A percentile compares a stretch with the other conserved stretches of the same genome.
phyloP scores from a whole-genome alignment of 2,329 filamentous ascomycete genomes.

The Gnomoniopsis smithogilvyi region DNA sequence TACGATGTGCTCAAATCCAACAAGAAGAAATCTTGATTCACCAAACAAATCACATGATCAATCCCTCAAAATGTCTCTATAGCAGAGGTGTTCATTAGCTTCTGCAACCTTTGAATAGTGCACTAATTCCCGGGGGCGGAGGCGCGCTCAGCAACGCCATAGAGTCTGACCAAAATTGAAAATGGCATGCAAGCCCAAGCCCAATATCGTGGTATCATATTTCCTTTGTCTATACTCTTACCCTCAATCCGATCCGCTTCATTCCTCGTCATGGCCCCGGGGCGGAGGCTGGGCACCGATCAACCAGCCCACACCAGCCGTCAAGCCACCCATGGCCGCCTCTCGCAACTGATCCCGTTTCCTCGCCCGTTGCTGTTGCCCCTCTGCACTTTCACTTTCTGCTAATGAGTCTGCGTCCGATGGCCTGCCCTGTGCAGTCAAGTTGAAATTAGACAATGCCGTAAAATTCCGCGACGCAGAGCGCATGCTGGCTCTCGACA shows the following conservation, averaged over 20 bases:
- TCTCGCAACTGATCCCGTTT: constrained; percentile 71
- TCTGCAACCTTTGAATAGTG: too few species aligned
- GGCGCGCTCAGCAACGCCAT: too few species aligned
- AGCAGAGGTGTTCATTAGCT: too few species aligned
- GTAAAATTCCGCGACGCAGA: constrained; percentile 58
- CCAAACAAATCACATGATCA: too few species aligned
- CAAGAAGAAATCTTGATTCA: too few species aligned
- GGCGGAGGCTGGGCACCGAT: constrained; percentile 52
- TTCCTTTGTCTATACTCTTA: not conserved
- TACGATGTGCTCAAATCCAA: too few species aligned
- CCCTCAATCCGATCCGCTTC: not conserved
- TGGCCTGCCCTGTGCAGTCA: constrained; percentile 36
- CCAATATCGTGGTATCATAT: not conserved
- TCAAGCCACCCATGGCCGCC: constrained; percentile 63
- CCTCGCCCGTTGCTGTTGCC: constrained; percentile 42
- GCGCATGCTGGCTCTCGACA: constrained; percentile 58
- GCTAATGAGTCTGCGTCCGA: constrained; percentile 21
- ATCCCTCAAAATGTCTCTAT: too few species aligned
- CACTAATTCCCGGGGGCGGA: too few species aligned
- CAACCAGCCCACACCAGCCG: constrained; percentile 66
- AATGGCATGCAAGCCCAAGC: not conserved
- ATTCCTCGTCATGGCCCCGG: constrained; percentile 27
- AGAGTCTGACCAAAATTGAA: not conserved
- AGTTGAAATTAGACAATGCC: constrained; percentile 50
- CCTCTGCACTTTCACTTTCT: not conserved